Percentiles rank a stretch among this genome's conserved stretches.
These are phyloP conservation scores for Podospora didyma DNA, from an alignment of 495 filamentous ascomycete genomes.

Conservation along the genomic window DNA sequence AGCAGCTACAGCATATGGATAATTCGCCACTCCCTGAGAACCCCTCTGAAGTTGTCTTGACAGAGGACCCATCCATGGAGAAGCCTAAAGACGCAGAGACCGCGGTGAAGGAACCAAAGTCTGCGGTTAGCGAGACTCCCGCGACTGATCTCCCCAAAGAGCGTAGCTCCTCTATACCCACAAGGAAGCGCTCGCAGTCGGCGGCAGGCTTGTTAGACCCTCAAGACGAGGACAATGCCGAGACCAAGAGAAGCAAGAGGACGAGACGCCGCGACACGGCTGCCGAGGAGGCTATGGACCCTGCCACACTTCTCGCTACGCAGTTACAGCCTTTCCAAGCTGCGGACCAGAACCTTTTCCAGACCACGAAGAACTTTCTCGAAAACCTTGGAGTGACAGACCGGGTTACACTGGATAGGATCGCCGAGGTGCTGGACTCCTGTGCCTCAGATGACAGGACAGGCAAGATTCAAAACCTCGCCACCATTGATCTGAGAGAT, in stretches of 20 bases:
- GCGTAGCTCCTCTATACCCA: conserved; percentile 27
- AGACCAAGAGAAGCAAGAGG: conserved; percentile 75
- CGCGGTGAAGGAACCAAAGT: conserved; percentile 4
- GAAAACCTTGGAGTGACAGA: conserved; percentile 61
- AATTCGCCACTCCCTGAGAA: neutral
- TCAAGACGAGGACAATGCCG: conserved; percentile 53
- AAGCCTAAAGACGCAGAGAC: conserved; percentile 11
- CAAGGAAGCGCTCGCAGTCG: conserved; percentile 63
- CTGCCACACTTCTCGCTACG: conserved; percentile 65
- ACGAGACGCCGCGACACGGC: conserved; percentile 74
- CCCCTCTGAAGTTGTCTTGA: neutral
- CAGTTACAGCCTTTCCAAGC: conserved; percentile 63
- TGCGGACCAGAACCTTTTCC: conserved; percentile 74
- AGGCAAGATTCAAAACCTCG: conserved; percentile 33
- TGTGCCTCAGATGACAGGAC: conserved; percentile 43
- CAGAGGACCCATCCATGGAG: conserved; percentile 9
- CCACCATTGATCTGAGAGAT: conserved; percentile 39
- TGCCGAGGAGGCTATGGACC: conserved; percentile 66
- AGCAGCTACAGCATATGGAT: conserved; percentile 22
- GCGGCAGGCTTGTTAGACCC: conserved; percentile 54
- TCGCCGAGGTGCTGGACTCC: conserved; percentile 50
- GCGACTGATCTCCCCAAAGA: conserved; percentile 23
- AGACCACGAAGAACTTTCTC: conserved; percentile 61
- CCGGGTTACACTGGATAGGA: conserved; percentile 43
- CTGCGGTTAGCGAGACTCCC: conserved; percentile 2